A percentile compares a stretch with the other conserved stretches of the same genome.
These are phyloP conservation scores for Aureobasidium sp. DNA, from an alignment of 2,329 filamentous ascomycete genomes.

Conservation along the genomic window DNA sequence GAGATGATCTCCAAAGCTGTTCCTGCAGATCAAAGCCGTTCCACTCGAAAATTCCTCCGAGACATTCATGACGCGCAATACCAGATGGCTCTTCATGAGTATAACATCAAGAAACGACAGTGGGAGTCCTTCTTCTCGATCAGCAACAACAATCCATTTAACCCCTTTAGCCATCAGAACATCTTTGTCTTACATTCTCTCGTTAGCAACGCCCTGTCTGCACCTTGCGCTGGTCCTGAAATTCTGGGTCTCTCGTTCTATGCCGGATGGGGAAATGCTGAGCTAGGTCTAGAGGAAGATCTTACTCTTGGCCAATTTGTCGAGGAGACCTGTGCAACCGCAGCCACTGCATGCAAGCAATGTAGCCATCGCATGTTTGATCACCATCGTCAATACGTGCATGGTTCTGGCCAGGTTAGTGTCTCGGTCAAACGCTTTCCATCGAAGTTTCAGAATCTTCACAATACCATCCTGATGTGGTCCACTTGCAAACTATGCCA, in stretches of 20 bases:
- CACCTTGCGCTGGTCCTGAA: slow-evolving; percentile 85
- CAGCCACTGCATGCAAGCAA: slow-evolving; percentile 67
- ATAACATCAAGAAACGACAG: slow-evolving; percentile 85
- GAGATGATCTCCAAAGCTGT: slow-evolving; percentile 90
- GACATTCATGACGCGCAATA: slow-evolving; percentile 96
- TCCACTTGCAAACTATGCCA: slow-evolving; percentile 89
- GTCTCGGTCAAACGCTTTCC: slow-evolving; percentile 75
- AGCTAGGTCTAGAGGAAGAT: slow-evolving; percentile 65
- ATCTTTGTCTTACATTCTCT: slow-evolving; percentile 91
- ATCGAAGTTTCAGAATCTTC: slow-evolving; percentile 55
- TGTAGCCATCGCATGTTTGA: slow-evolving; percentile 86
- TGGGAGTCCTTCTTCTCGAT: slow-evolving; percentile 94
- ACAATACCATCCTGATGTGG: slow-evolving; percentile 90
- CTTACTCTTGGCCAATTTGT: slow-evolving; percentile 93
- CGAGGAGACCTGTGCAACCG: slow-evolving; percentile 73
- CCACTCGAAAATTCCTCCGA: slow-evolving; percentile 87
- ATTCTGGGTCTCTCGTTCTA: slow-evolving; percentile 90
- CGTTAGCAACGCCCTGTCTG: slow-evolving; percentile 86
- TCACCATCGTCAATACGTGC: slow-evolving; percentile 93
- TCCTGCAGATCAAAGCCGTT: slow-evolving; percentile 73
- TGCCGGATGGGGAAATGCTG: slow-evolving; percentile 67
- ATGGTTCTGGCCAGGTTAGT: slow-evolving; percentile 88
- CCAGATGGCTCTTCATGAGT: slow-evolving; percentile 87
- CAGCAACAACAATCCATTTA: slow-evolving; percentile 80
- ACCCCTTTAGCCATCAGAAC: slow-evolving; percentile 92